Percentiles rank a stretch among this genome's conserved stretches.
These are phyloP conservation scores for Lichtheimia ornata DNA, from an alignment of 371 early-diverging fungal genomes.

Conservation along the genomic window DNA sequence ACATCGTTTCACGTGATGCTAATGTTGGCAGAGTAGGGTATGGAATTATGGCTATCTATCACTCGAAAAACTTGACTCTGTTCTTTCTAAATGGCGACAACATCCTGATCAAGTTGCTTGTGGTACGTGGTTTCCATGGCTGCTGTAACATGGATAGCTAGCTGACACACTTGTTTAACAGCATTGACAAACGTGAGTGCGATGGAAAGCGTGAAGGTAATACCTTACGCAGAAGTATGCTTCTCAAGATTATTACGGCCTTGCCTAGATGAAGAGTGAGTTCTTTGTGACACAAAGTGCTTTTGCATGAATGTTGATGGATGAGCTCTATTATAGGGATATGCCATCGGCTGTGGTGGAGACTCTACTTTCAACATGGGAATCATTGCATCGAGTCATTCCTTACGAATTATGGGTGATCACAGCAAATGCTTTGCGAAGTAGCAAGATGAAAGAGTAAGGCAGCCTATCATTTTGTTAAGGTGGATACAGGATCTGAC, in stretches of 20 bases:
- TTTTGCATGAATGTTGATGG: neutral
- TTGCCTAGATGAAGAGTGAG: conserved; percentile 30
- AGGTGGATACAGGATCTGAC: neutral
- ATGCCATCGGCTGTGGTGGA: conserved; percentile 16
- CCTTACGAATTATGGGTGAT: conserved; percentile 45
- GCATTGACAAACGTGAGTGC: neutral
- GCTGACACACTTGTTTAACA: no score
- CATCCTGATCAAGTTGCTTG: conserved; percentile 3
- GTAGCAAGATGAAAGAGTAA: conserved; percentile 5
- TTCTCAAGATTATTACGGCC: conserved; percentile 22
- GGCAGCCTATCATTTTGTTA: neutral
- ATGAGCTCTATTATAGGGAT: neutral
- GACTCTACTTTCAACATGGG: conserved; percentile 41
- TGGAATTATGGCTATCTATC: conserved; percentile 2
- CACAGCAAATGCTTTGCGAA: conserved; percentile 25
- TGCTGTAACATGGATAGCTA: no score
- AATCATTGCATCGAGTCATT: conserved; percentile 35
- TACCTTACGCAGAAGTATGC: conserved; percentile 7
- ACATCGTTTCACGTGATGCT: neutral
- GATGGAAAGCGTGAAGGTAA: conserved; percentile 6
- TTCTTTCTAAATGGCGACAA: conserved; percentile 2
- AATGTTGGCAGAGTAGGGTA: neutral
- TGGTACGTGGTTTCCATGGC: neutral
- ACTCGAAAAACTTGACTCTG: neutral
- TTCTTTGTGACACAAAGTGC: neutral